Conservation (phyloP, 306 rosid species). For the Datisca glomerata region DNA sequence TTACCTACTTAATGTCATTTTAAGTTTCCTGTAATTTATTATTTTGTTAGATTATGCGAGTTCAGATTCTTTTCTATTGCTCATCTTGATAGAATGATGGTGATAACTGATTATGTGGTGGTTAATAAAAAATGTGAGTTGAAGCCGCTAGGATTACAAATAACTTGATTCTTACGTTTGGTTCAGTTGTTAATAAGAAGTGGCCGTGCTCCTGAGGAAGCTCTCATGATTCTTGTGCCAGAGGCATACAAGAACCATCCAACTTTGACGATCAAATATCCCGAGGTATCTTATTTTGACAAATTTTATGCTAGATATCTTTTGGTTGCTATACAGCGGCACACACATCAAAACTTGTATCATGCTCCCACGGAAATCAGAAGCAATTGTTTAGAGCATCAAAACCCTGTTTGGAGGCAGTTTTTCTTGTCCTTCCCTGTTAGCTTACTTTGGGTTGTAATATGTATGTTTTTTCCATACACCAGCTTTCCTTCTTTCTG, state of each 20-base stretch:
- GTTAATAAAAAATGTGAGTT: too few species aligned
- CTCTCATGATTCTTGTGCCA: slow-evolving; percentile 96
- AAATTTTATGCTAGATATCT: not conserved
- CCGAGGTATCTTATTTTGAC: slow-evolving; percentile 49
- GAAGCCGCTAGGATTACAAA: too few species aligned
- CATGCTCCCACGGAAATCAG: too few species aligned
- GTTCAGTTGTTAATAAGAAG: slow-evolving; percentile 77
- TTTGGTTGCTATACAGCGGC: not conserved
- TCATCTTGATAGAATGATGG: too few species aligned
- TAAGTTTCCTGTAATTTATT: too few species aligned
- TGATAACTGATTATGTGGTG: too few species aligned
- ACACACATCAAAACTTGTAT: not conserved
- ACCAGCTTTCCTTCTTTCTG: not conserved
- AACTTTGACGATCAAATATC: slow-evolving; percentile 75
- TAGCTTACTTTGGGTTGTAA: not conserved
- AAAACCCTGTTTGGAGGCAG: not conserved
- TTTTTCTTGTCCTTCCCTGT: not conserved
- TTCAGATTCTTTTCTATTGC: too few species aligned
- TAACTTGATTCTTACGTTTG: slow-evolving; percentile 13
- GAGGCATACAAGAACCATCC: slow-evolving; percentile 99
- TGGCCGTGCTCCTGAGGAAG: slow-evolving; percentile 92
- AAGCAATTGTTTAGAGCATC: not conserved
- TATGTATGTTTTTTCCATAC: too few species aligned
- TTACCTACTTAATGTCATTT: too few species aligned
- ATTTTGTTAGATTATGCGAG: too few species aligned